Base-by-base conservation (phyloP, 2,329 filamentous ascomycete genomes). In the Ascochyta pisi region DNA sequence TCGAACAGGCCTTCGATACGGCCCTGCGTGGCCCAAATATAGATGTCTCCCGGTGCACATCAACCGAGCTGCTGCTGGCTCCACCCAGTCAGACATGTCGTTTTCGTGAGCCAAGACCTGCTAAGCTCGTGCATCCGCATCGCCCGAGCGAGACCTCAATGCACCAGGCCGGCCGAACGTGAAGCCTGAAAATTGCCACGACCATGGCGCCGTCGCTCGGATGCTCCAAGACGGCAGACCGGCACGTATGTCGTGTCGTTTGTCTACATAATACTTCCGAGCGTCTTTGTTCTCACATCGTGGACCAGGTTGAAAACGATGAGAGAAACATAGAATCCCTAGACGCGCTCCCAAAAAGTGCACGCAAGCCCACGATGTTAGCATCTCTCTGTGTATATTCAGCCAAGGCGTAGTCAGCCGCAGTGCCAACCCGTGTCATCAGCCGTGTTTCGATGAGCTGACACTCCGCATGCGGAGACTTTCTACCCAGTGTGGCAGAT, bases 1-100 rank as follows among this genome's bases (percentile, higher is more conserved):
- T 52, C 48, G 48, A 29, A 31, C 47, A 50, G 23, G 47, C 22
- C 47, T 50, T 31, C 26, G 5, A 33, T 44, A 23, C 10, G 40
- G 34, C 40, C 40, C 40, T 44, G 40, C 48, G 33, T n/a, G 9
- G 10, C 31, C 49, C 41, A 40, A 54, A 54, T 45, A 50, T 54
- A 54, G 52, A 5, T 5, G 29, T 34, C 40, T 31, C 52, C 52
- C 27, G 43, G 50, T 47, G 52, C 52, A 50, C 52, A 54, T 54
- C 52, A 50, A 24, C 52, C 51, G 45, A 44, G 51, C 39, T 12
- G 37, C 12, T 40, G 16, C 19, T 24, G 19, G 37, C 19, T 23
- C 27, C 9, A 24, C 9, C 29, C 41, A 34, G 4, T 44, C 41
- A 44, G 16, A 2, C 2, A n/a, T 15, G 9, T 10, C 16, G 22